Conservation (phyloP, 768 basidiomycete species). For the Leccinum boreale region DNA sequence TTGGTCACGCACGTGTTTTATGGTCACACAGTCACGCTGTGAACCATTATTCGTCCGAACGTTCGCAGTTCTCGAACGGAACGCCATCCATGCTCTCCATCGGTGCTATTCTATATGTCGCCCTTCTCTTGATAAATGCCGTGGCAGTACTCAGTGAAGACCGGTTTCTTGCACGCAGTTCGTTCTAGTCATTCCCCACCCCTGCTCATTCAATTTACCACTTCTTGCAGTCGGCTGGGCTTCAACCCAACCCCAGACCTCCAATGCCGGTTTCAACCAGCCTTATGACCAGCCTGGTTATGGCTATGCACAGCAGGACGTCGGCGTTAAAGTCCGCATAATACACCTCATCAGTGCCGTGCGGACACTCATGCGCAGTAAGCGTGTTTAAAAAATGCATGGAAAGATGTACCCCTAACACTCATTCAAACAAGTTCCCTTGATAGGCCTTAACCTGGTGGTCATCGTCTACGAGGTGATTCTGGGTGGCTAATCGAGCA, state of each 20-base stretch:
- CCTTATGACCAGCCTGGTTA: slow-evolving; percentile 65
- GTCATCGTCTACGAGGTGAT: slow-evolving; percentile 85
- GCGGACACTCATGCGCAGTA: slow-evolving; percentile 95
- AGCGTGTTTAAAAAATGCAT: slow-evolving; percentile 37
- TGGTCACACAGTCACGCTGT: neutral
- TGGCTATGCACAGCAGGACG: slow-evolving; percentile 51
- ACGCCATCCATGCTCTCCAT: slow-evolving; percentile 47
- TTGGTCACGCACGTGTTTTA: slow-evolving; percentile 15
- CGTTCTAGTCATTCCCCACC: slow-evolving; percentile 29
- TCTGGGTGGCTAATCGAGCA: slow-evolving; percentile 46
- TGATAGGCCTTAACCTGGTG: slow-evolving; percentile 83
- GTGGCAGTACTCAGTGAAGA: slow-evolving; percentile 96
- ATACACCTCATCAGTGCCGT: slow-evolving; percentile 94
- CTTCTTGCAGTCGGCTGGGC: slow-evolving; percentile 80
- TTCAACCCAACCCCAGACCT: slow-evolving; percentile 56
- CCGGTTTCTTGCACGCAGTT: slow-evolving; percentile 90
- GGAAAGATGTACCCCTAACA: slow-evolving; percentile 5
- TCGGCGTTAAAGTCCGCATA: slow-evolving; percentile 78
- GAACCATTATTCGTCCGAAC: neutral
- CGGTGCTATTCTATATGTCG: slow-evolving; percentile 79
- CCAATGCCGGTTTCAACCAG: slow-evolving; percentile 58
- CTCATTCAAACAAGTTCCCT: slow-evolving; percentile 63
- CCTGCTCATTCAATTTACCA: slow-evolving; percentile 14
- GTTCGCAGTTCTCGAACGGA: slow-evolving; percentile 7
- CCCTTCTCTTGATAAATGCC: slow-evolving; percentile 87